Percentiles rank a stretch among this genome's conserved stretches.
Evolutionary conservation across 768 basidiomycete genomes (phyloP).

Genomic region (Rhodotorula toruloides): DNA sequence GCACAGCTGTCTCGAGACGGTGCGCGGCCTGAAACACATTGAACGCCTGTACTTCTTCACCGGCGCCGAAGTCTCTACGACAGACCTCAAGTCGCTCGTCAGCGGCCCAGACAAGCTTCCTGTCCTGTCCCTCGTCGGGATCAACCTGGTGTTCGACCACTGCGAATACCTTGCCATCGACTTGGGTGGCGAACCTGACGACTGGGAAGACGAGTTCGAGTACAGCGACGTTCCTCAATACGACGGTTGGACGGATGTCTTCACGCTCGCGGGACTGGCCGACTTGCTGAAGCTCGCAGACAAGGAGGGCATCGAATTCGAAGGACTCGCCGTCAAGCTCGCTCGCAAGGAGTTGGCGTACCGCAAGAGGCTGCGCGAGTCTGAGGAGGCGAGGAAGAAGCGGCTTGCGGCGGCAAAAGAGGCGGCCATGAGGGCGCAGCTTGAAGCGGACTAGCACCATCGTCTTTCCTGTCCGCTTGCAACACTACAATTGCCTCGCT

Average conservation of each 20-base stretch:
- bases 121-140: not conserved
- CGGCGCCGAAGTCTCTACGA: not conserved
- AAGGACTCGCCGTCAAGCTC: not conserved
- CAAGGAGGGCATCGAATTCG: not conserved
- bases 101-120: not conserved
- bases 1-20: not conserved
- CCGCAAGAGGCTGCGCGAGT: too few relatives aligned
- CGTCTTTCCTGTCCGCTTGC: too few relatives aligned
- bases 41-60: not conserved
- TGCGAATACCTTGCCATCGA: not conserved
- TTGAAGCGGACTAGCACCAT: too few relatives aligned
- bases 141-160: not conserved
- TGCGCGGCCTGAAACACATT: not conserved
- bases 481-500: too few relatives aligned
- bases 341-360: not conserved
- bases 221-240: too few relatives aligned
- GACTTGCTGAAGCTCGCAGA: not conserved
- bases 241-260: not conserved
- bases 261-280: not conserved
- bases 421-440: not conserved
- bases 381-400: not conserved
- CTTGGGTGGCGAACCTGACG: too few relatives aligned
- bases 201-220: too few relatives aligned
- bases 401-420: not conserved
- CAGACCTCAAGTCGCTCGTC: not conserved